phyloP scores from a whole-genome alignment of 2,329 filamentous ascomycete genomes.

The Colletotrichum orbiculare region DNA sequence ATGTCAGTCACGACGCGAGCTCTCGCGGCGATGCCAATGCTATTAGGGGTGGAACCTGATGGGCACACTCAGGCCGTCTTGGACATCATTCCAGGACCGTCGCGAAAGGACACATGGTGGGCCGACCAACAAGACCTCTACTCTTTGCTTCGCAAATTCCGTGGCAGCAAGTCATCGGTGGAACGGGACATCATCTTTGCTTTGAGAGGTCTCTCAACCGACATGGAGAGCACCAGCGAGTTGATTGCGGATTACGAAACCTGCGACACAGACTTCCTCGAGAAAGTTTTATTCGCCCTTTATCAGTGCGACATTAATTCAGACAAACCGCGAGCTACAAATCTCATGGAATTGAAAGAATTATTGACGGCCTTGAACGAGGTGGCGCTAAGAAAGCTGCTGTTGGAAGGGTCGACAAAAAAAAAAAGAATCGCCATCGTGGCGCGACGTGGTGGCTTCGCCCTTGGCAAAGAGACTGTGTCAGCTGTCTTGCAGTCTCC shows the following conservation, averaged over 20 bases:
- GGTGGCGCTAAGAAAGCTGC: too few relatives aligned
- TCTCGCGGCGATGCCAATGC: not conserved
- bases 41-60: not conserved
- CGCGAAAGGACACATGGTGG: not conserved
- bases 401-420: too few relatives aligned
- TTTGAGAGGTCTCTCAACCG: conserved; percentile 10
- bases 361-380: too few relatives aligned
- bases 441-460: too few relatives aligned
- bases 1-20: conserved; percentile 3
- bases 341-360: too few relatives aligned
- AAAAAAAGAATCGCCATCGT: too few relatives aligned
- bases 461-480: too few relatives aligned
- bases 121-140: not conserved
- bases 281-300: not conserved
- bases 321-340: too few relatives aligned
- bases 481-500: too few relatives aligned
- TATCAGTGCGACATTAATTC: not conserved
- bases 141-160: not conserved
- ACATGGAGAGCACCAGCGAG: not conserved
- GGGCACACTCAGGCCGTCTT: not conserved
- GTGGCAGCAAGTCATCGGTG: not conserved
- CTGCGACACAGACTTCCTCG: not conserved
- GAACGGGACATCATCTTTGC: conserved; percentile 17
- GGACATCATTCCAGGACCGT: conserved; percentile 13
- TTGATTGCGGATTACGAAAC: not conserved